A percentile compares a stretch with the other conserved stretches of the same genome.
Evolutionary conservation across 345 rosid species (phyloP).

Genomic region (Alliaria petiolata): DNA sequence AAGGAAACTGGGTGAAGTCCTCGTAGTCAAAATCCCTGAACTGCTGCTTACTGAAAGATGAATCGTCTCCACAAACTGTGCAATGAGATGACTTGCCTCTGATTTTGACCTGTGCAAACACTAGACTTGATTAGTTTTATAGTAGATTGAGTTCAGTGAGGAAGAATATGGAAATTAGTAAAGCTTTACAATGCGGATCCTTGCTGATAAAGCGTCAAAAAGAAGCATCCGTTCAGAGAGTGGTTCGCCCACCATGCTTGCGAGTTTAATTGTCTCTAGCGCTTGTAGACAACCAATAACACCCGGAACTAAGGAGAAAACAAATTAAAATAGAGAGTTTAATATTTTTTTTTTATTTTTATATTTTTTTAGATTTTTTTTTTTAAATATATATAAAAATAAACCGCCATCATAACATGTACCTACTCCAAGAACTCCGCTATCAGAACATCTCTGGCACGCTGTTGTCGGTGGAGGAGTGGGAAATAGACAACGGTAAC

Average conservation of each 20-base stretch:
- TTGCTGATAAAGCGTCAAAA: constrained; percentile 82
- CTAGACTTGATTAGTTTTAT: not conserved
- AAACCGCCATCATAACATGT: too few relatives aligned
- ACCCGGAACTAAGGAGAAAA: constrained; percentile 69
- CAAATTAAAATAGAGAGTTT: too few relatives aligned
- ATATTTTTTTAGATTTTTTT: too few relatives aligned
- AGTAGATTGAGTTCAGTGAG: not conserved
- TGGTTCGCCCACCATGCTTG: constrained; percentile 79
- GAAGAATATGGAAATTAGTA: not conserved
- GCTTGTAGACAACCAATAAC: constrained; percentile 95
- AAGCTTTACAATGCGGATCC: constrained; percentile 68
- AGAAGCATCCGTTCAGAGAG: constrained; percentile 87
- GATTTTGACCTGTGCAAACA: constrained; percentile 62
- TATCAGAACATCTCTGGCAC: constrained; percentile 85
- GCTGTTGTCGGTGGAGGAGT: constrained; percentile 81
- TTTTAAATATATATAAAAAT: too few relatives aligned
- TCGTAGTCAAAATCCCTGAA: constrained; percentile 82
- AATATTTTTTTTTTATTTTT: too few relatives aligned
- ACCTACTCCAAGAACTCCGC: constrained; percentile 93
- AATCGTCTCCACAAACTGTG: constrained; percentile 69
- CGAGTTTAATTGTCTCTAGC: constrained; percentile 89
- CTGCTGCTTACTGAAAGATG: constrained; percentile 45
- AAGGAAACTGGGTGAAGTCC: constrained; percentile 77
- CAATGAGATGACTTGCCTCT: constrained; percentile 73
- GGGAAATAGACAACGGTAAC: constrained; percentile 84